phyloP scores from a whole-genome alignment of 176 grass and related monocot genomes.

The Triticum urartu region DNA sequence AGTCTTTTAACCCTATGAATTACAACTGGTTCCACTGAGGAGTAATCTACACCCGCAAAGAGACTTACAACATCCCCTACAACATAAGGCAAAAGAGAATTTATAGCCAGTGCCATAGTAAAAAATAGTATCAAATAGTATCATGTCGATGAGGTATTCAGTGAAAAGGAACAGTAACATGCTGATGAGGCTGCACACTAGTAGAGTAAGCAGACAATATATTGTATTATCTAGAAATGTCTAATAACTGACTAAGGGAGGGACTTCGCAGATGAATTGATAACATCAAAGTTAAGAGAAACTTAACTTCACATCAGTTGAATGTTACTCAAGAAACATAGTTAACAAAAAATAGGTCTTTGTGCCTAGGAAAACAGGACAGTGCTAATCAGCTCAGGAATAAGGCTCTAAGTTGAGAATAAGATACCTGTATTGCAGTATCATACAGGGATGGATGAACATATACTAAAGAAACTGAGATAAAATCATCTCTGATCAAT shows the following conservation, averaged over 20 bases:
- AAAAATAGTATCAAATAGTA: conserved; percentile 12
- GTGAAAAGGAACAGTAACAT: background rate
- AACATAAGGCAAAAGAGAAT: conserved; percentile 10
- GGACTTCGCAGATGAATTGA: background rate
- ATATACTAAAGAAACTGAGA: background rate
- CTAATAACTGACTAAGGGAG: background rate
- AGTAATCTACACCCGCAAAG: conserved; percentile 59
- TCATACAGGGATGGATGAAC: background rate
- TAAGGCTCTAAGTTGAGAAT: conserved; percentile 3
- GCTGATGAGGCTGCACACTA: background rate
- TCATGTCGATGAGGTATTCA: conserved; percentile 6
- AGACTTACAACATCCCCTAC: conserved; percentile 74
- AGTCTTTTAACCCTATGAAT: conserved; percentile 82
- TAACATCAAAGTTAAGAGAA: conserved; percentile 20
- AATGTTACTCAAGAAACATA: background rate
- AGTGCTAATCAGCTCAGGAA: background rate
- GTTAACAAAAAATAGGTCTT: background rate
- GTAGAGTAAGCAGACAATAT: conserved; percentile 17
- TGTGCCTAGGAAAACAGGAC: background rate
- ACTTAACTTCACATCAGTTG: background rate
- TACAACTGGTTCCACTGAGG: conserved; percentile 48
- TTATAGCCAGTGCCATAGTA: conserved; percentile 14
- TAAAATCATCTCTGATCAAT: background rate
- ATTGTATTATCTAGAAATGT: conserved; percentile 6
- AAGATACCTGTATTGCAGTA: background rate